Evolutionary conservation across 306 rosid genomes (phyloP), one percentile per base, ranked within the genome.

Genomic region (Alnus glutinosa): DNA sequence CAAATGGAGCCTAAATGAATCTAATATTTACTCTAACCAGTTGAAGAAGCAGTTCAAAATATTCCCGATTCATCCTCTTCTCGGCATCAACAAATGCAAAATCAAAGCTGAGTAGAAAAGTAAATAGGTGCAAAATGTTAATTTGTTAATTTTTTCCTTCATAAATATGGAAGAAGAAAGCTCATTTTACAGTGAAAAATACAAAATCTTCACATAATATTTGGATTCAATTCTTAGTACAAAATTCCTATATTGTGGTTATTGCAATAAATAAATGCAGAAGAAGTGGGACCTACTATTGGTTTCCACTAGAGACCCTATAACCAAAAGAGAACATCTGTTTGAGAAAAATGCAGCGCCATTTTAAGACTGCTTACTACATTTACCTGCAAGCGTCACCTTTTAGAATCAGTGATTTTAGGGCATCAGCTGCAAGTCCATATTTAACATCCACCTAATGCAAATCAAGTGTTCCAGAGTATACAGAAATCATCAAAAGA

Each of bases 51-150:
- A 88, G 55, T 71, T 94, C 97, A 81, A 87, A 94, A 78, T 94
- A 92, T 80, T 92, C 87, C 80, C 75, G 86, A 42, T 89, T 84
- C 98, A 89, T 94, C 85, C 85, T 89, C 89, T 94, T 94, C 80
- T 94, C 98, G 4, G 98, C 98, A 81, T 94, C 98, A 75, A 94
- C 85, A 76, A 94, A 94, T 34, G 97, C 98, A 80, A 90, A 94
- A 82, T 92, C 98, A 81, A 92, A 94, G 83, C 98, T 94, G 89
- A 88, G 67, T 10, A 63, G n/a, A 77, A 70, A 54, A 51, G 79
- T 14, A 57, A 79, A 78, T 12, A 75, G 46, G 46, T 37, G 62
- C 75, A 67, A 77, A 55, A 79, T 71, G 85, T 79, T 81, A 75
- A 2, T 78, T 61, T 15, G 57, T 47, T 55, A 32, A 74, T 52